These are phyloP conservation scores for Aureobasidium melanogenum DNA, from an alignment of 2,329 filamentous ascomycete species.

Conservation along the genomic window DNA sequence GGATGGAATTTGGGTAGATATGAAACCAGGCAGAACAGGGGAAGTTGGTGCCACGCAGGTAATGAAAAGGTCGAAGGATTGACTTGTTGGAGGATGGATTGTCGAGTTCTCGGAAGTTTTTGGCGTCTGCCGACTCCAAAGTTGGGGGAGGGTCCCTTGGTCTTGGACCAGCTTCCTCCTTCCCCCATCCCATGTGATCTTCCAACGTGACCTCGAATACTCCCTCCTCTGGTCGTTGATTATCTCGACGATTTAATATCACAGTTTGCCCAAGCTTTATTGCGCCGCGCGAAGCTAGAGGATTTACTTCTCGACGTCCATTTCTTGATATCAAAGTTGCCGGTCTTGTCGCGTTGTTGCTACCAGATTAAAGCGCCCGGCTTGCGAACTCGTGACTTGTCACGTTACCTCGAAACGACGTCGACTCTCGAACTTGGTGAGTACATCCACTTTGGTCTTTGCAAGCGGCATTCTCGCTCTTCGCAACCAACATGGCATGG, in stretches of 20 bases:
- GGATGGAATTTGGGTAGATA: background rate
- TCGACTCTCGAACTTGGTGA: conserved; percentile 4
- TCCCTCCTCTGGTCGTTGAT: background rate
- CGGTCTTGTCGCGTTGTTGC: background rate
- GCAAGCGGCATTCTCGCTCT: background rate
- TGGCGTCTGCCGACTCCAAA: background rate
- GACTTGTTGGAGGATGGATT: background rate
- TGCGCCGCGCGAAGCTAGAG: conserved; percentile 1
- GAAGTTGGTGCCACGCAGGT: background rate
- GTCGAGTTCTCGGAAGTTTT: background rate
- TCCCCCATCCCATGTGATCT: conserved; percentile 4
- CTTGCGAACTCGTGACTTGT: conserved; percentile 10
- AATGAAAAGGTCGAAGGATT: background rate
- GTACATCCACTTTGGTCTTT: background rate
- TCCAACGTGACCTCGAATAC: conserved; percentile 6
- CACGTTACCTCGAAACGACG: conserved; percentile 10
- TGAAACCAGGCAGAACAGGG: background rate
- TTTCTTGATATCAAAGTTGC: background rate
- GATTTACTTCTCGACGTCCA: background rate
- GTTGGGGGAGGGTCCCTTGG: background rate
- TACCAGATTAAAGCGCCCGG: conserved; percentile 4
- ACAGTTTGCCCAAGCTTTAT: background rate
- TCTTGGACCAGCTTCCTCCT: background rate
- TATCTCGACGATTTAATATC: conserved; percentile 5
- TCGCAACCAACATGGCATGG: background rate